Conservation (phyloP, 495 filamentous ascomycete species). For the Neurospora tetraspora region DNA sequence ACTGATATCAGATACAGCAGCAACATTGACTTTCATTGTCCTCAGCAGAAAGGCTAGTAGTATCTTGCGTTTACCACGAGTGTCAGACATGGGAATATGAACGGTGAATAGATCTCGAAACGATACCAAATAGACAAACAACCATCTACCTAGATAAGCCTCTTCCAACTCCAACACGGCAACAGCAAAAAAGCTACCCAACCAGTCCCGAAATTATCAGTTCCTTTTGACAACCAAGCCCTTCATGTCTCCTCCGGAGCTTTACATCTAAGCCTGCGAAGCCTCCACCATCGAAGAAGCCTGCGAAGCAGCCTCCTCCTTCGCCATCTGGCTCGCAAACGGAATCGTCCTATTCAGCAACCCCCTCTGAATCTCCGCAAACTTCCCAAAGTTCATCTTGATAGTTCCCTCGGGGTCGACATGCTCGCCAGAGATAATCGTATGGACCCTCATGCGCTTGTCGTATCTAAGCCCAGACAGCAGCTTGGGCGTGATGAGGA, state of each 20-base stretch:
- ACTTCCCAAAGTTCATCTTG: conserved; percentile 46
- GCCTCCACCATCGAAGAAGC: neutral
- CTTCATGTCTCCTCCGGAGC: neutral
- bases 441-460: conserved; percentile 81
- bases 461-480: conserved; percentile 78
- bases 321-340: neutral
- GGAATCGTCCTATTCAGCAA: conserved; percentile 7
- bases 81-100: neutral
- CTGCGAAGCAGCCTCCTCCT: neutral
- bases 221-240: neutral
- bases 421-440: conserved; percentile 86
- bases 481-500: conserved; percentile 98
- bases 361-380: conserved; percentile 37
- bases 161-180: neutral
- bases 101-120: neutral
- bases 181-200: neutral
- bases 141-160: neutral
- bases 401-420: conserved; percentile 48
- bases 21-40: neutral
- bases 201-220: neutral
- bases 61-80: neutral
- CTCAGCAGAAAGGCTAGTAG: neutral
- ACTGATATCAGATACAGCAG: neutral
- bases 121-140: neutral
- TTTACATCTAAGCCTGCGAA: neutral